phyloP scores from a whole-genome alignment of 2,329 filamentous ascomycete genomes.

The Aspergillus persii region DNA sequence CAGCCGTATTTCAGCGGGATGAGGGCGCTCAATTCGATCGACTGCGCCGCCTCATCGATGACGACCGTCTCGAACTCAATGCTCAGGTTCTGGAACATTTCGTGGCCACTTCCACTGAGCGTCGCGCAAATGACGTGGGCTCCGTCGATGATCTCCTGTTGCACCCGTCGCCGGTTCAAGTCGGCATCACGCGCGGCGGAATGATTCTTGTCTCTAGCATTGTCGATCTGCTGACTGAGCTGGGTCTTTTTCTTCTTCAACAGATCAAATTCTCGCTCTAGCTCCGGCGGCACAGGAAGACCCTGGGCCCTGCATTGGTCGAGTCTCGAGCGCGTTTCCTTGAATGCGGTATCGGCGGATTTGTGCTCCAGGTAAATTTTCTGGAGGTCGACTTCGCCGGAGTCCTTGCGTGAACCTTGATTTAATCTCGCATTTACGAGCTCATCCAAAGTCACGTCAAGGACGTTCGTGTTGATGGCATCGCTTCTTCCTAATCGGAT shows the following conservation, averaged over 20 bases:
- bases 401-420: constrained; percentile 43
- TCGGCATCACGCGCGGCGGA: constrained; percentile 80
- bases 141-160: constrained; percentile 86
- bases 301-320: constrained; percentile 62
- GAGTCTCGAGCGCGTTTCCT: constrained; percentile 67
- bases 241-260: constrained; percentile 73
- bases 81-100: constrained; percentile 91
- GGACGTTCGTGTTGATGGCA: constrained; percentile 84
- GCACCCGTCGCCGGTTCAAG: constrained; percentile 75
- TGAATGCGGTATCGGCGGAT: constrained; percentile 62
- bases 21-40: constrained; percentile 91
- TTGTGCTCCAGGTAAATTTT: constrained; percentile 71
- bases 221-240: constrained; percentile 81
- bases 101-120: constrained; percentile 90
- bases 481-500: constrained; percentile 87
- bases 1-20: constrained; percentile 98
- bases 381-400: constrained; percentile 51
- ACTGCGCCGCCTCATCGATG: constrained; percentile 97
- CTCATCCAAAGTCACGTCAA: constrained; percentile 90
- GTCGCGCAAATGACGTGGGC: constrained; percentile 94
- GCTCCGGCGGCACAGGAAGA: constrained; percentile 41
- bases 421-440: constrained; percentile 73
- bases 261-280: constrained; percentile 75
- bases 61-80: constrained; percentile 98
- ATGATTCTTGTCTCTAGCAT: constrained; percentile 80